Evolutionary conservation across 495 filamentous ascomycete genomes (phyloP), one percentile per base, ranked within the genome.

Genomic region (Xylona heveae): DNA sequence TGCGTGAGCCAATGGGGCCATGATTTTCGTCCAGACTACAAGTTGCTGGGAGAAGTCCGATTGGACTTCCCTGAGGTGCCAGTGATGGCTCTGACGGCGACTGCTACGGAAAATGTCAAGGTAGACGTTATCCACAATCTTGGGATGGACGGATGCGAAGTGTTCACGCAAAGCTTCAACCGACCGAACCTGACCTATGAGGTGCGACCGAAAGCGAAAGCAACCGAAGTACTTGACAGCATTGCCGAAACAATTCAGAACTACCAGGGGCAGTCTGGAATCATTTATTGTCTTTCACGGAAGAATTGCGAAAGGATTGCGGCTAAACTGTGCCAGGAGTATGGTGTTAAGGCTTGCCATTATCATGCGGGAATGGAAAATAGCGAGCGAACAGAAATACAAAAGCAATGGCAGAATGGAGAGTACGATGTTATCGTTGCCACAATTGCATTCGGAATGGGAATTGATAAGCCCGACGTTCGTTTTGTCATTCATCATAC

Each of bases 1-100:
- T 99, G 88, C 49, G 85, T 99, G 15, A 94, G 85, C 50, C 81
- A 95, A 51, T 99, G 88, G 88, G 88, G 88, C 8, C 88, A 99
- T 43, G 88, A 99, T 49, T 99, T 99, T 47, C 75, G 90, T 19
- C 85, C 84, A 0, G 90, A 95, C 49, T 99, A 99, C 53, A 91
- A 91, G 46, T 58, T 69, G 21, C 59, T 99, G 1, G 81, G 83
- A 13, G 58, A 65, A 28, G 49, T 94, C 27, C 64, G 83, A 15
- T 35, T 55, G 2, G 62, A 60, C 31, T 74, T 82, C 37, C 68
- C 70, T 2, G 69, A 70, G 4, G 75, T 95, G 5, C 88, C 88
- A 1, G 58, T 93, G 33, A 88, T 99, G 66, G 88, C 88, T 0
- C 50, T 95, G 42, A 99, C 88, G 3, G 88, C 88, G 5, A 95